Evolutionary conservation across 2,329 filamentous ascomycete species (phyloP), one percentile per base, ranked within the genome.

Genomic region (Microdochium paspali): DNA sequence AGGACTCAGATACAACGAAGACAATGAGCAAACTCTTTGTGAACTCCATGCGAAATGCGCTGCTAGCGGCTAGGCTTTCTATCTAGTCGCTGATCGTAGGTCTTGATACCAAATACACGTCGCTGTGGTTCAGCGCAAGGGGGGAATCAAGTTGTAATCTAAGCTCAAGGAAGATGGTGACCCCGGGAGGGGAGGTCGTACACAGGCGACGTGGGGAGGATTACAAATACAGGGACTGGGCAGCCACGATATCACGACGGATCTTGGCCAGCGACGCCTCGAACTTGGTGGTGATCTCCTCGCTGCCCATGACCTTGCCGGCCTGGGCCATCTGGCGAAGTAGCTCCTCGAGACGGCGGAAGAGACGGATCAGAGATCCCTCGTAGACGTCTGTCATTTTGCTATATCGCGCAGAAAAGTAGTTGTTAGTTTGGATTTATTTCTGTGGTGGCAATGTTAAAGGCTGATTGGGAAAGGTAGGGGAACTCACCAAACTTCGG

Each of bases 301-400:
- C 89, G 63, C 87, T 96, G 59, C 93, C 93, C 93, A 98, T 98
- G 53, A 96, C 91, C 71, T 96, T 97, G 54, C 87, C 81, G 23
- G 91, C 93, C 69, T 97, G 87, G 15, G 86, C 91, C 79, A 97
- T 95, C 67, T 98, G 93, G 55, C 93, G 81, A 30, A 98, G 74
- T 49, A 96, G 75, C 69, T 98, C 93, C 67, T 98, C 93, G 26
- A 98, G 75, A 20, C 93, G 87, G 47, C 93, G 86, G 80, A 98
- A 98, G 32, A 96, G 82, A 44, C 93, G 89, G 58, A 98, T 97
- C 51, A 98, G 73, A 49, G 89, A 96, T 50, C 93, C 93, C 71
- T 98, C 93, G 67, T 96, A 98, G 24, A 91, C 88, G 58, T 96
- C 91, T 24, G 93, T 97, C 90, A 98, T 96, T 88, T 95, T 95